Evolutionary conservation across 768 basidiomycete species (phyloP).

Genomic region (Auriculariales sp.): DNA sequence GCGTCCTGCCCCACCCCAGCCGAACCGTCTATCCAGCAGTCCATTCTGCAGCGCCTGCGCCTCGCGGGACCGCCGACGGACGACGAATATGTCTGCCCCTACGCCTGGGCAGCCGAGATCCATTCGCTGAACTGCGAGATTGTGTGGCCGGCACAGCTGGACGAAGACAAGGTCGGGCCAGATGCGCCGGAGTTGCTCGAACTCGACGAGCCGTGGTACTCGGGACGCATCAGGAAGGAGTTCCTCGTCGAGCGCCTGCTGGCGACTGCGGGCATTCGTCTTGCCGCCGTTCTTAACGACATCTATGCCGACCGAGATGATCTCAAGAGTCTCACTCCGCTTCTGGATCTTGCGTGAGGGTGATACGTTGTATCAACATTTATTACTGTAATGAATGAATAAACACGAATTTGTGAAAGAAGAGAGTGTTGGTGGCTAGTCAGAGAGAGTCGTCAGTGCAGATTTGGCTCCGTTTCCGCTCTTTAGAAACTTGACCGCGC

Average conservation of each 20-base stretch:
- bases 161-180: constrained; percentile 26
- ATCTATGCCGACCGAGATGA: constrained; percentile 33
- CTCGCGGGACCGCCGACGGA: constrained; percentile 19
- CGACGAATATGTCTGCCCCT: constrained; percentile 55
- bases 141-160: constrained; percentile 64
- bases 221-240: constrained; percentile 47
- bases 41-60: neutral
- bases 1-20: constrained; percentile 40
- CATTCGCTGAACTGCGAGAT: constrained; percentile 72
- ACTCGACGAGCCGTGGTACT: constrained; percentile 70
- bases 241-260: constrained; percentile 73
- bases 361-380: no score
- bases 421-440: no score
- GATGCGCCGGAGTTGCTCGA: constrained; percentile 33
- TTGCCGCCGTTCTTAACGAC: constrained; percentile 72
- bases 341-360: no score
- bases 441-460: no score
- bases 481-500: no score
- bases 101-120: constrained; percentile 59
- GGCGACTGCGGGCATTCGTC: constrained; percentile 68
- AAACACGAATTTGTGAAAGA: no score
- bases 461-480: no score
- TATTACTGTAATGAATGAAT: no score
- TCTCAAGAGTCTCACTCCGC: neutral
- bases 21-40: constrained; percentile 6